Base-by-base conservation (phyloP, 2,329 filamentous ascomycete species). In the Chaetomium sp. region DNA sequence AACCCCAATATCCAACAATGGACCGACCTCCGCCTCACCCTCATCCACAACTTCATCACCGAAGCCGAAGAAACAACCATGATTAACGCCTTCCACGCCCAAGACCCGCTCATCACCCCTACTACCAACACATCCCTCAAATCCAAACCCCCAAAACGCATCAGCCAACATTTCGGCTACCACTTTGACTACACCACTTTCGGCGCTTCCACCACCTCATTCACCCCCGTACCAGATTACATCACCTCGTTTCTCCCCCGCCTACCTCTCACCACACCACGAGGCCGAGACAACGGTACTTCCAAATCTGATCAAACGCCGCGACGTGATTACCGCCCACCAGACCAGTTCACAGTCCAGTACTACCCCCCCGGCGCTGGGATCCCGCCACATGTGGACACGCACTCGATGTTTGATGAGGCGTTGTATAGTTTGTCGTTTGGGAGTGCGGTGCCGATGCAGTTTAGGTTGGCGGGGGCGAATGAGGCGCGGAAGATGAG, bases 301-400 rank as follows among this genome's bases (percentile, higher is more conserved):
- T 27, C 19, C 19, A 27, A 27, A 2, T 3, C 19, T 3, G 19
- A 27, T 27, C 19, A 27, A 27, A 27, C 3, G 19, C n/a, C n/a
- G n/a, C n/a, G n/a, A n/a, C n/a, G n/a, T n/a, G 77, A 79, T 55
- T 59, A 59, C 1, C 70, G 54, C 19, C 49, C 59, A 2, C 64
- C 64, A 6, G 64, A 66, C 50, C 81, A 84, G 64, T 79, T 84
- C 60, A 83, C 79, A 60, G 68, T 82, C 12, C 80, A 84, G 67
- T 76, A 82, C 64, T 84, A 84, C 63, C 77, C 81, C 0, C 80
- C 80, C 0, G 81, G 81, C 5, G 71, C 76, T 0, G 81, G 81
- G 1, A 84, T 84, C 61, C 81, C 81, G 8, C 81, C 81, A 0
- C 81, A 84, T 61, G 80, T 80, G 52, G 81, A 84, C 67, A 81